Conservation (phyloP, 2,329 filamentous ascomycete genomes). For the Parastagonospora nodorum region DNA sequence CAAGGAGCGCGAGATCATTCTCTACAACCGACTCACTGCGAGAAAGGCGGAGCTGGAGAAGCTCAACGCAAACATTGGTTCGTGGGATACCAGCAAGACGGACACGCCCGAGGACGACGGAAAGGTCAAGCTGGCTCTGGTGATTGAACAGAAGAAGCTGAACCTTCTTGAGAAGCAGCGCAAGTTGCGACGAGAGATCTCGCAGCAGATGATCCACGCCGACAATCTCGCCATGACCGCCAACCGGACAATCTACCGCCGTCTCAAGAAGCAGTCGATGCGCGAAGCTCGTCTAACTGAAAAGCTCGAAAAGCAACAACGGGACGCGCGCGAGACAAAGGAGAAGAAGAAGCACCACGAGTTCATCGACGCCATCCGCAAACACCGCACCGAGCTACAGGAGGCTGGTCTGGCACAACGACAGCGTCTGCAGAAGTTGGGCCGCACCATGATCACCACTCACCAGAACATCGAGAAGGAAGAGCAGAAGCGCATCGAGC, state of each 20-base stretch:
- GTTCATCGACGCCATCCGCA: conserved; percentile 84
- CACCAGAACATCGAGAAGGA: conserved; percentile 98
- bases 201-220: conserved; percentile 90
- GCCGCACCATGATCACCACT: conserved; percentile 84
- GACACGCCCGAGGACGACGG: conserved; percentile 76
- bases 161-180: conserved; percentile 88
- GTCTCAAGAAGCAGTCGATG: conserved; percentile 96
- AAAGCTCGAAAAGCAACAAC: conserved; percentile 98
- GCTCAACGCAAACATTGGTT: conserved; percentile 81
- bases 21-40: conserved; percentile 88
- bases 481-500: conserved; percentile 97
- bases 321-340: conserved; percentile 90
- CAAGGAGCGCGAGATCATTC: conserved; percentile 82
- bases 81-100: conserved; percentile 77
- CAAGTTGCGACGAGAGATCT: conserved; percentile 81
- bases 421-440: conserved; percentile 81
- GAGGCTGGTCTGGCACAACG: conserved; percentile 70
- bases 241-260: conserved; percentile 86
- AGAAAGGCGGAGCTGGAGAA: conserved; percentile 83
- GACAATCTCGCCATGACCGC: conserved; percentile 97
- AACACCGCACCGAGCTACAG: conserved; percentile 78
- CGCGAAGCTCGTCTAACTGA: conserved; percentile 96
- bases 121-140: conserved; percentile 77
- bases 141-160: conserved; percentile 95
- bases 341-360: conserved; percentile 98